Percentiles rank a stretch among this genome's conserved stretches.
These are phyloP conservation scores for Piper longum DNA, from an alignment of 164 flowering plant genomes.

Conservation along the genomic window DNA sequence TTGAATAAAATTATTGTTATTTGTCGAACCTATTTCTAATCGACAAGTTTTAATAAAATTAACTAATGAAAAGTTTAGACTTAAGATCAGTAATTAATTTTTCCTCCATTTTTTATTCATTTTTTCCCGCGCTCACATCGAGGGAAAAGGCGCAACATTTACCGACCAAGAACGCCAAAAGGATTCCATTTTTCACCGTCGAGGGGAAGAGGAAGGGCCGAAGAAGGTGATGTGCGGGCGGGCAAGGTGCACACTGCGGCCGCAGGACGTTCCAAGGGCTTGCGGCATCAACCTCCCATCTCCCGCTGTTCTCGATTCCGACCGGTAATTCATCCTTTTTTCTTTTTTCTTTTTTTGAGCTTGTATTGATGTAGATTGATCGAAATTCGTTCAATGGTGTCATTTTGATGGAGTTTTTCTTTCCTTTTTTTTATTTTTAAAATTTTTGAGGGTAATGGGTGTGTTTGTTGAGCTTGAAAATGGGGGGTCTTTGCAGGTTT, in stretches of 20 bases:
- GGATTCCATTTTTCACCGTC: too few species aligned
- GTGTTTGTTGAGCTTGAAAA: not conserved
- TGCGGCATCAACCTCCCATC: slow-evolving; percentile 31
- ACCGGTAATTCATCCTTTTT: slow-evolving; percentile 26
- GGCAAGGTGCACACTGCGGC: slow-evolving; percentile 53
- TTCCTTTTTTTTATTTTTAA: not conserved
- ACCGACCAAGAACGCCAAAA: too few species aligned
- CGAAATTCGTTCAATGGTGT: not conserved
- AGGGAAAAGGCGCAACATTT: too few species aligned
- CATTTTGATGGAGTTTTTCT: not conserved
- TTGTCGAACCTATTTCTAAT: too few species aligned
- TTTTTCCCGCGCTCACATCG: too few species aligned
- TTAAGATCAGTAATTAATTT: too few species aligned
- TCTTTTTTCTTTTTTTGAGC: slow-evolving; percentile 3
- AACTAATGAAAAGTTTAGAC: too few species aligned
- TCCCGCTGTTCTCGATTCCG: slow-evolving; percentile 28
- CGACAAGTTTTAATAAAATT: too few species aligned
- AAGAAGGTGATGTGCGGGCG: slow-evolving; percentile 62
- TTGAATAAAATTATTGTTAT: too few species aligned
- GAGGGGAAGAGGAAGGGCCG: slow-evolving; percentile 1
- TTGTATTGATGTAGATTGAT: not conserved
- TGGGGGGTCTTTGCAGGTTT: slow-evolving; percentile 29
- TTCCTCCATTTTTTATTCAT: too few species aligned
- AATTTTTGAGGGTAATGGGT: not conserved
- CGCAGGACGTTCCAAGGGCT: slow-evolving; percentile 57